A percentile compares a stretch with the other conserved stretches of the same genome.
These are phyloP conservation scores for Rhizopogon vulgaris DNA, from an alignment of 768 basidiomycete species.

Conservation along the genomic window DNA sequence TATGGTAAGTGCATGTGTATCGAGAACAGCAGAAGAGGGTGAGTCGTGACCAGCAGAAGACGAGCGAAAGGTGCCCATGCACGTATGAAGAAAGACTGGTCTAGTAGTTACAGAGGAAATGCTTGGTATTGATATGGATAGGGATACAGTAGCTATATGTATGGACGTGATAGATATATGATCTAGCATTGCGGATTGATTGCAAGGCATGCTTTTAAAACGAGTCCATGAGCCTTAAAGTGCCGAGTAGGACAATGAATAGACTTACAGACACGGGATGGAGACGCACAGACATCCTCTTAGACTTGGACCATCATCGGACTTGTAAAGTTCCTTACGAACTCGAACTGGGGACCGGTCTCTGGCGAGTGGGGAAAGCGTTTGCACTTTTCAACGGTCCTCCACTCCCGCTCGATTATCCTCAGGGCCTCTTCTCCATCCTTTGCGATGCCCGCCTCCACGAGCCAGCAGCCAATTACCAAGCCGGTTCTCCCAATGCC, in stretches of 20 bases:
- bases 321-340: conserved; percentile 50
- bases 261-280: neutral
- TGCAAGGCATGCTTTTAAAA: neutral
- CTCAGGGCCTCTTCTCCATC: conserved; percentile 60
- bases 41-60: neutral
- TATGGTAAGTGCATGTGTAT: neutral
- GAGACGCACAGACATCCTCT: neutral
- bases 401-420: conserved; percentile 66
- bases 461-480: conserved; percentile 72
- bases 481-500: conserved; percentile 67
- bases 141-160: neutral
- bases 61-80: neutral
- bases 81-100: neutral
- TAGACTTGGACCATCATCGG: neutral
- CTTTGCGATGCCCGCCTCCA: conserved; percentile 55
- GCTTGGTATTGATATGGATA: neutral
- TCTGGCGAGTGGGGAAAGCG: conserved; percentile 74
- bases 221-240: neutral
- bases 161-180: neutral
- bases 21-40: neutral
- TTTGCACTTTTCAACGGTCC: conserved; percentile 70
- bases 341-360: conserved; percentile 74
- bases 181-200: neutral
- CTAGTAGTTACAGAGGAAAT: neutral
- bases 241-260: neutral